A percentile compares a stretch with the other conserved stretches of the same genome.
Conservation (phyloP, 2,329 filamentous ascomycete genomes). For the Pseudogymnoascus sp. region DNA sequence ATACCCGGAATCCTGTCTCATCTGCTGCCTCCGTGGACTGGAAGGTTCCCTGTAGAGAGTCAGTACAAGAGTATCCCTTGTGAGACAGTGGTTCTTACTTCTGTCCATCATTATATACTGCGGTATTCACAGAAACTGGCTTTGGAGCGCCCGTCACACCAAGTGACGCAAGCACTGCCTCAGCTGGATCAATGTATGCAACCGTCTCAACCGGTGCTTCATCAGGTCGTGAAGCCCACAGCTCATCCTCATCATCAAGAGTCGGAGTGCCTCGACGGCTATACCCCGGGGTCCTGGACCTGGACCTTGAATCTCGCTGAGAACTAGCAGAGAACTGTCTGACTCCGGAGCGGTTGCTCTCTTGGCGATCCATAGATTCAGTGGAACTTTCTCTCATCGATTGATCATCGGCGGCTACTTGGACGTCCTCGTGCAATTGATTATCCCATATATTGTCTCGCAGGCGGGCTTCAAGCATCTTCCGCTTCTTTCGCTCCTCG, state of each 20-base stretch:
- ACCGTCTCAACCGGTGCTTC: slow-evolving; percentile 20
- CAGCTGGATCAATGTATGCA: slow-evolving; percentile 22
- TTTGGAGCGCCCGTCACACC: slow-evolving; percentile 32
- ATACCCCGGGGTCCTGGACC: neutral
- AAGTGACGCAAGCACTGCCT: slow-evolving; percentile 30
- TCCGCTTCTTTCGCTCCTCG: neutral
- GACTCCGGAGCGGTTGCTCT: neutral
- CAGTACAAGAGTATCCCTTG: neutral
- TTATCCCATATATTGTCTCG: neutral
- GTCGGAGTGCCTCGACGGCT: slow-evolving; percentile 7
- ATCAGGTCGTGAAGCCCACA: slow-evolving; percentile 28
- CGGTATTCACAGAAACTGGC: slow-evolving; percentile 17
- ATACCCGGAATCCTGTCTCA: slow-evolving; percentile 27
- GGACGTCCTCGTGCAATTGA: neutral
- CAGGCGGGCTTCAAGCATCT: neutral
- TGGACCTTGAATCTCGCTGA: neutral
- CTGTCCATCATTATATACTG: neutral
- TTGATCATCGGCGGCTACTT: neutral
- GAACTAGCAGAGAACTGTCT: neutral
- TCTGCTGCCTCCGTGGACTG: slow-evolving; percentile 10
- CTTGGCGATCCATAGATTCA: neutral
- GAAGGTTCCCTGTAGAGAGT: slow-evolving; percentile 1
- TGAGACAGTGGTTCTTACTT: neutral
- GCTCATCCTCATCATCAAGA: slow-evolving; percentile 13
- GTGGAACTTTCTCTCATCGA: neutral